Percentiles rank a stretch among this genome's conserved stretches.
These are phyloP conservation scores for Neurospora sp. DNA, from an alignment of 495 filamentous ascomycete genomes.

Conservation along the genomic window DNA sequence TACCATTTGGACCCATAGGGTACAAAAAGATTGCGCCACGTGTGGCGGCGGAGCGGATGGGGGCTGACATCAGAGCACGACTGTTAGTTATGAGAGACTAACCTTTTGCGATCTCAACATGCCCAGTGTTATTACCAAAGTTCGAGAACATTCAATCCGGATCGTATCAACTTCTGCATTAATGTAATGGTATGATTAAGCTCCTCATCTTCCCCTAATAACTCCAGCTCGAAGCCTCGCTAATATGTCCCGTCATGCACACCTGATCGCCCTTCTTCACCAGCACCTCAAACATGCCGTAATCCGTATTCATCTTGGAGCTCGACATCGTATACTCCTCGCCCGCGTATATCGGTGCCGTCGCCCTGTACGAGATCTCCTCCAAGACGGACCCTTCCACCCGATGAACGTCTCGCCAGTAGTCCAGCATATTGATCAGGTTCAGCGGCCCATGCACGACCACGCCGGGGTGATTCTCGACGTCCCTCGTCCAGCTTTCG, in stretches of 20 bases:
- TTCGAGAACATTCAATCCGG: no score
- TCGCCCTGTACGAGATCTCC: constrained; percentile 43
- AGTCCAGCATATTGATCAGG: constrained; percentile 51
- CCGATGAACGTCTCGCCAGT: constrained; percentile 47
- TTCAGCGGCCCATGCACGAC: constrained; percentile 59
- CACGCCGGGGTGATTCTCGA: constrained; percentile 49
- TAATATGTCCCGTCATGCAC: not conserved
- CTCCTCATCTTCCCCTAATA: not conserved
- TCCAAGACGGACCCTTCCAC: constrained; percentile 7
- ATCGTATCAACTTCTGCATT: not conserved
- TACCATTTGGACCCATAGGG: no score
- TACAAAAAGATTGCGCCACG: no score
- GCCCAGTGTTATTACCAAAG: no score
- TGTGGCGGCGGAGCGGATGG: no score
- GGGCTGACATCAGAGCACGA: no score
- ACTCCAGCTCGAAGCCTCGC: not conserved
- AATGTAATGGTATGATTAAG: not conserved
- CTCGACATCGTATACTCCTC: constrained; percentile 34
- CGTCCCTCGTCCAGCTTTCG: constrained; percentile 42
- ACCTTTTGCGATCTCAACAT: no score
- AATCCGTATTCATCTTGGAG: not conserved
- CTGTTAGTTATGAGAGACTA: no score
- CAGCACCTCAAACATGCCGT: not conserved
- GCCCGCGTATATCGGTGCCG: constrained; percentile 49
- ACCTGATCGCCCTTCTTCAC: not conserved